These are phyloP conservation scores for Rhodocollybia butyracea DNA, from an alignment of 768 basidiomycete genomes.

Conservation along the genomic window DNA sequence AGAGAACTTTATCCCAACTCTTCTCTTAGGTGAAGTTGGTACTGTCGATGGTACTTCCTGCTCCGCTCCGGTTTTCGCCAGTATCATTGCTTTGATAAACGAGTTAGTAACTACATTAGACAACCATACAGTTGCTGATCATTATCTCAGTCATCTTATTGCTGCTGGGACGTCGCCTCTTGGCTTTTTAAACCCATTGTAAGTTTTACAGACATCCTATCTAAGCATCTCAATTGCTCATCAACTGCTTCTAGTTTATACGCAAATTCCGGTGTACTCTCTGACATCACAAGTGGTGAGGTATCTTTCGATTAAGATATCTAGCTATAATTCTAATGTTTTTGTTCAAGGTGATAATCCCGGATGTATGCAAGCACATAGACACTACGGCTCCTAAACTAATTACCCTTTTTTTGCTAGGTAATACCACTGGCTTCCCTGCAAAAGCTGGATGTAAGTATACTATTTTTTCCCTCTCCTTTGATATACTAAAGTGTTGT, in stretches of 20 bases:
- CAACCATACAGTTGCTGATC: too few species aligned
- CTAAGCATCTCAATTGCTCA: background rate
- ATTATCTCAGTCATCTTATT: slow-evolving; percentile 33
- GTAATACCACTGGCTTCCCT: too few species aligned
- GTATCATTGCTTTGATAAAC: slow-evolving; percentile 43
- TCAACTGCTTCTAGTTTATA: slow-evolving; percentile 25
- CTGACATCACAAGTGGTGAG: slow-evolving; percentile 43
- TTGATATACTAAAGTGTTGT: too few species aligned
- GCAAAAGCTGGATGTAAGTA: too few species aligned
- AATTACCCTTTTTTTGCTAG: too few species aligned
- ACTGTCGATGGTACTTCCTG: slow-evolving; percentile 48
- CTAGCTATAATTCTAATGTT: too few species aligned
- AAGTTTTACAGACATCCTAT: background rate
- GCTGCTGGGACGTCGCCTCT: slow-evolving; percentile 26
- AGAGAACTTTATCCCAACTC: slow-evolving; percentile 19
- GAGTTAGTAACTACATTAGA: too few species aligned
- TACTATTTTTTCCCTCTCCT: too few species aligned
- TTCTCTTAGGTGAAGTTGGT: background rate
- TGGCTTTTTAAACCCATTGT: slow-evolving; percentile 36
- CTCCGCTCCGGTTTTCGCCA: slow-evolving; percentile 43
- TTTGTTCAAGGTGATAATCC: slow-evolving; percentile 30
- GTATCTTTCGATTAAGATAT: too few species aligned
- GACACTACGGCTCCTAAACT: too few species aligned
- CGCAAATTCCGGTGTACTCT: slow-evolving; percentile 27
- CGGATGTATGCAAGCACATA: slow-evolving; percentile 36